Evolutionary conservation across 73 alveolate species (phyloP).

Genomic region (Paramecium primaurelia): DNA sequence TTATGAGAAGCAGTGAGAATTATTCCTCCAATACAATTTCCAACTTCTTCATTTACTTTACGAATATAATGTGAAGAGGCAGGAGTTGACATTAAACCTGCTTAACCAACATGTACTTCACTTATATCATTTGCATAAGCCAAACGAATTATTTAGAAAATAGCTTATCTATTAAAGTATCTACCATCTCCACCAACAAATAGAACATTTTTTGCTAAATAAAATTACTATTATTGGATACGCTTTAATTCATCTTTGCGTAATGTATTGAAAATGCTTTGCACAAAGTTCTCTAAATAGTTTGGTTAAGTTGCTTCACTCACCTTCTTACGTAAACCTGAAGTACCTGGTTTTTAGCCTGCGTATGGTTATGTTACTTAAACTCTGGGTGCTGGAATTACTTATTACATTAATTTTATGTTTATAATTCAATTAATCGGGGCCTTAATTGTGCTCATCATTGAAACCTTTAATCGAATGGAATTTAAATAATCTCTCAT

Average conservation of each 20-base stretch:
- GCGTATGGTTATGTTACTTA: constrained; percentile 78
- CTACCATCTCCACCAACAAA: constrained; percentile 99
- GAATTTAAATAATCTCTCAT: not conserved
- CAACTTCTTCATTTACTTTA: constrained; percentile 82
- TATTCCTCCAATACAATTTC: constrained; percentile 93
- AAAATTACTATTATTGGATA: not conserved
- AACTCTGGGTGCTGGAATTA: not conserved
- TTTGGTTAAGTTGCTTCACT: constrained; percentile 76
- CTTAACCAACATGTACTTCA: constrained; percentile 88
- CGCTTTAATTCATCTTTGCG: constrained; percentile 82
- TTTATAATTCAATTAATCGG: constrained; percentile 1
- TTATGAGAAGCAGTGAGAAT: constrained; percentile 99
- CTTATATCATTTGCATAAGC: constrained; percentile 94
- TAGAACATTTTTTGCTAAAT: constrained; percentile 68
- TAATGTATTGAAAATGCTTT: constrained; percentile 87
- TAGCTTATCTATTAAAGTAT: constrained; percentile 90
- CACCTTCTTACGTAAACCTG: constrained; percentile 97
- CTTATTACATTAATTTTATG: not conserved
- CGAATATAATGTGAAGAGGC: constrained; percentile 92
- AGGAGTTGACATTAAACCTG: constrained; percentile 97
- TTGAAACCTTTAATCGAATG: not conserved
- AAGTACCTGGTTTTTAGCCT: constrained; percentile 98
- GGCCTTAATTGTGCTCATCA: not conserved
- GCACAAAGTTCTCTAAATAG: constrained; percentile 94
- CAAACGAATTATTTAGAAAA: constrained; percentile 77